Conservation (phyloP, 805 yeast species). For the Lipomyces japonicus region DNA sequence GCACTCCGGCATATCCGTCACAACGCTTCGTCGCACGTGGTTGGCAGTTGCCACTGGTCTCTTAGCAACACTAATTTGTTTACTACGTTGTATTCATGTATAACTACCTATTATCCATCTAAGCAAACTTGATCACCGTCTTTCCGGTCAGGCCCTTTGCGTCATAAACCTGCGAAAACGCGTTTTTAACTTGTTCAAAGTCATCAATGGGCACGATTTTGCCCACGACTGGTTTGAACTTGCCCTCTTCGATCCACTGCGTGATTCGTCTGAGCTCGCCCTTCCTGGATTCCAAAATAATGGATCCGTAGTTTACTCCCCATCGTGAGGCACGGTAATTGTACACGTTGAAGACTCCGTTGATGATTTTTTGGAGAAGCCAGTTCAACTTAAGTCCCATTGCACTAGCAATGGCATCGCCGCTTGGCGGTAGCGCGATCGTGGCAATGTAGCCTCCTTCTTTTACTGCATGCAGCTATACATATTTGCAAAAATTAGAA, state of each 20-base stretch:
- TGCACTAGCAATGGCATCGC: not conserved
- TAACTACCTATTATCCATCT: too few relatives aligned
- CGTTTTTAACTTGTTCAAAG: constrained; percentile 15
- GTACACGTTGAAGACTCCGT: not conserved
- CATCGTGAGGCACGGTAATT: constrained; percentile 7
- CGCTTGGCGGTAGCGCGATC: constrained; percentile 16
- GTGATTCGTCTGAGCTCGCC: constrained; percentile 9
- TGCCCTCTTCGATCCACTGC: constrained; percentile 19
- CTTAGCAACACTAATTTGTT: too few relatives aligned
- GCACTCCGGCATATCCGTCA: too few relatives aligned
- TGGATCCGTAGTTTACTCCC: constrained; percentile 8
- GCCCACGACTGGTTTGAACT: constrained; percentile 24
- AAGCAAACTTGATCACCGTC: constrained; percentile 16
- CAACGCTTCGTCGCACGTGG: too few relatives aligned
- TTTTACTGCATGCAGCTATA: constrained; percentile 17
- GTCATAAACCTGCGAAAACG: constrained; percentile 10
- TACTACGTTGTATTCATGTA: too few relatives aligned
- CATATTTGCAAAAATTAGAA: not conserved
- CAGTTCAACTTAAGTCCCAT: not conserved
- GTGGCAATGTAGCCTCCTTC: constrained; percentile 22
- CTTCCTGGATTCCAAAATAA: constrained; percentile 8
- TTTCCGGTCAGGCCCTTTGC: constrained; percentile 28
- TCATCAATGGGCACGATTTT: constrained; percentile 10
- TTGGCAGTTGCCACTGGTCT: too few relatives aligned
- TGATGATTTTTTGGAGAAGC: constrained; percentile 1